Conservation (phyloP, 805 yeast species). For the Candida endomychidarum region DNA sequence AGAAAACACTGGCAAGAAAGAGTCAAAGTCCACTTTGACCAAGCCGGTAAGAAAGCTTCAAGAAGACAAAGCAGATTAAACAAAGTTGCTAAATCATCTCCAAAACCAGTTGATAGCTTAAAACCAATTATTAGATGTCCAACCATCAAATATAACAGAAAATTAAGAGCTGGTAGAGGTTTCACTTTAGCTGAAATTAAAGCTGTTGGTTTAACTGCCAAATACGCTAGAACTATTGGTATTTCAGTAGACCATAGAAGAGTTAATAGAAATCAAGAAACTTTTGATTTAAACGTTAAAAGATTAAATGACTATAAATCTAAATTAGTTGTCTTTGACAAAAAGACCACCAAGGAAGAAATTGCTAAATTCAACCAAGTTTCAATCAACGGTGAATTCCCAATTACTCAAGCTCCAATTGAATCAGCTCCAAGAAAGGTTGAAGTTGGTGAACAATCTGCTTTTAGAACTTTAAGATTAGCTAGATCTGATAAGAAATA, state of each 20-base stretch:
- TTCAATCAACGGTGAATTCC: constrained; percentile 82
- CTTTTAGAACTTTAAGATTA: constrained; percentile 92
- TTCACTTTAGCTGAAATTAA: constrained; percentile 97
- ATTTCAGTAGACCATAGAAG: constrained; percentile 99
- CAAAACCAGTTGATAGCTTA: constrained; percentile 94
- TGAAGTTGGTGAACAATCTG: constrained; percentile 64
- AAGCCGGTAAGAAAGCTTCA: constrained; percentile 98
- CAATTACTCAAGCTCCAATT: constrained; percentile 75
- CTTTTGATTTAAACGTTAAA: constrained; percentile 89
- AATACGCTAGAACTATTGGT: constrained; percentile 98
- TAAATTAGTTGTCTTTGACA: constrained; percentile 94
- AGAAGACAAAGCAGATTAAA: constrained; percentile 93
- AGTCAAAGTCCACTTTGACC: constrained; percentile 99
- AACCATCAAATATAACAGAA: constrained; percentile 98
- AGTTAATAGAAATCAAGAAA: constrained; percentile 96
- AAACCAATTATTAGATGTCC: constrained; percentile 99
- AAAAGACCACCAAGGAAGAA: constrained; percentile 76
- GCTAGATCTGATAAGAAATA: constrained; percentile 94
- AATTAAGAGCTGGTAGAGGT: constrained; percentile 99
- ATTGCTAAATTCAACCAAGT: constrained; percentile 57
- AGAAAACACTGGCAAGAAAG: constrained; percentile 99
- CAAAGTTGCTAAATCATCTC: constrained; percentile 94
- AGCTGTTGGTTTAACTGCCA: constrained; percentile 89
- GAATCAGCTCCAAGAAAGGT: constrained; percentile 89
- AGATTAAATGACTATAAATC: constrained; percentile 96